Evolutionary conservation across 208 protist genomes (phyloP), one percentile per base, ranked within the genome.

Genomic region (Strigomonas culicis): DNA sequence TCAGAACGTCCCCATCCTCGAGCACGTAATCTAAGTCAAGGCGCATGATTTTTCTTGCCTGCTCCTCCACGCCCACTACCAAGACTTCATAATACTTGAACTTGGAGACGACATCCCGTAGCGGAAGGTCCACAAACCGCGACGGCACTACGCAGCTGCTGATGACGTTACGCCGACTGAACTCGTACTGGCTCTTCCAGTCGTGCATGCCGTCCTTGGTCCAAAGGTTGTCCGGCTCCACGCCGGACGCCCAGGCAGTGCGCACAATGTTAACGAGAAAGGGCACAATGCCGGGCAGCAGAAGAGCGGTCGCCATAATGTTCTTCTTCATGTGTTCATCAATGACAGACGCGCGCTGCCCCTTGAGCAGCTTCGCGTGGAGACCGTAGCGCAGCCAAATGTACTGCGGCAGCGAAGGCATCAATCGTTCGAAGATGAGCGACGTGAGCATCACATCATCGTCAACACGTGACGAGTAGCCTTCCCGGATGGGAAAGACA

Each of bases 251-350:
- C 63, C 79, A 88, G 7, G 89, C 80, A 4, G 75, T 91, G 13
- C 86, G 83, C 21, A 93, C 80, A 19, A 95, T 63, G 59, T 95
- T 95, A 28, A 95, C 89, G 30, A 95, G 69, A 65, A 95, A 95
- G 0, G 89, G 89, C 1, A 88, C 69, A 27, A 95, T 81, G 4
- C 89, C 89, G 2, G 89, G 89, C 17, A 95, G 73, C 49, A 95
- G 70, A 36, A 95, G 69, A 11, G 89, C 78, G 24, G 73, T 85
- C 3, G 84, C 80, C 81, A 95, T 87, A 52, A 95, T 86, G 60
- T 79, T 86, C 74, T 87, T 84, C 66, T 89, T 90, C 73, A 91
- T 83, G 59, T 91, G 77, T 61, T 93, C 86, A 61, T 91, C 84
- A 65, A 92, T 79, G 21, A 95, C 71, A 22, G 63, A 75, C 1